A percentile compares a stretch with the other conserved stretches of the same genome.
Evolutionary conservation across 2,329 filamentous ascomycete genomes (phyloP).

Genomic region (Cladosporium sp.): DNA sequence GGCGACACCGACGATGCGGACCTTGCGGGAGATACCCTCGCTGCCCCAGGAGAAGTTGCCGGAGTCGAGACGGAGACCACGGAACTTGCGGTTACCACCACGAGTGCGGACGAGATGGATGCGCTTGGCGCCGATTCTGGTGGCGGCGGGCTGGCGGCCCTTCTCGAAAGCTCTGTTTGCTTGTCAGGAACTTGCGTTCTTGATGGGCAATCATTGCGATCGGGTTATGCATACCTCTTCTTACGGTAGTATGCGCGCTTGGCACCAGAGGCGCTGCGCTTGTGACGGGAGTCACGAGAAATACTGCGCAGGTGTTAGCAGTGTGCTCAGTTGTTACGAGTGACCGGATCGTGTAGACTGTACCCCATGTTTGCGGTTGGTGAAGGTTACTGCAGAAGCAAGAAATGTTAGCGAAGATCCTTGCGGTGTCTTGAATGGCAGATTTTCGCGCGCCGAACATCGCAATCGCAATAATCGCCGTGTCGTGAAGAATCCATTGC

Average conservation of each 20-base stretch:
- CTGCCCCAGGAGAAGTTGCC: slow-evolving; percentile 99
- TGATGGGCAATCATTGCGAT: slow-evolving; percentile 32
- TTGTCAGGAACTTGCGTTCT: slow-evolving; percentile 16
- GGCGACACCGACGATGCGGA: slow-evolving; percentile 94
- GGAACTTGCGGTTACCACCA: slow-evolving; percentile 99
- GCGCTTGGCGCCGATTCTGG: slow-evolving; percentile 95
- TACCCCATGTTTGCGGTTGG: slow-evolving; percentile 51
- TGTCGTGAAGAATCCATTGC: background rate
- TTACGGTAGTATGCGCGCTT: slow-evolving; percentile 63
- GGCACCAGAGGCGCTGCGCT: slow-evolving; percentile 97
- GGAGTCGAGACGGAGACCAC: slow-evolving; percentile 94
- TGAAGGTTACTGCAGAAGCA: slow-evolving; percentile 36
- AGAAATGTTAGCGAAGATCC: slow-evolving; percentile 8
- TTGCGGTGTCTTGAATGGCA: background rate
- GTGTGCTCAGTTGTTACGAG: slow-evolving; percentile 11
- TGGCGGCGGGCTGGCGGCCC: slow-evolving; percentile 98
- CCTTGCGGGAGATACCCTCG: slow-evolving; percentile 97
- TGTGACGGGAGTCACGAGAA: slow-evolving; percentile 99
- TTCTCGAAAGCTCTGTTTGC: slow-evolving; percentile 98
- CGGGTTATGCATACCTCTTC: slow-evolving; percentile 56
- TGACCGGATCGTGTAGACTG: slow-evolving; percentile 26
- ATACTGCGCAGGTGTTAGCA: slow-evolving; percentile 61
- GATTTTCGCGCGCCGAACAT: background rate
- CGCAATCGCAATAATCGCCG: background rate
- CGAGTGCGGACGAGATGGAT: slow-evolving; percentile 95